Base-by-base conservation (phyloP, 2,329 filamentous ascomycete species). In the Aureobasidium sp. region DNA sequence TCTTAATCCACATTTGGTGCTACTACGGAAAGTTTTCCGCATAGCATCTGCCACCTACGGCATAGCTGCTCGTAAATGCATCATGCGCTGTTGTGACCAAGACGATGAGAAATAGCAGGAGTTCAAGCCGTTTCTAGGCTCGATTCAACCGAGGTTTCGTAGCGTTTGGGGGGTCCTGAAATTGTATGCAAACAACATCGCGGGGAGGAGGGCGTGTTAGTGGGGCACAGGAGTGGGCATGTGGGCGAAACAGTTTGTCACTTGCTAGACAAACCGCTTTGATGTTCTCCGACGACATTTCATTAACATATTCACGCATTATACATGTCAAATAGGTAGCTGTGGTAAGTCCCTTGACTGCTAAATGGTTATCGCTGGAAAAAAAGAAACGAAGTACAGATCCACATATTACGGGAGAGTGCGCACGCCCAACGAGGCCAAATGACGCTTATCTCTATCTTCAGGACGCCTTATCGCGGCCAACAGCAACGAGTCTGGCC, bases 401-500 rank as follows among this genome's bases (percentile, higher is more conserved):
- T 17, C 39, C 42, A 24, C 14, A 17, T 10, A n/a, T n/a, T n/a
- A 11, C 44, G 21, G 30, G 12, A 30, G 37, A 35, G 30, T 37
- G 44, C 11, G 44, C 30, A 25, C 44, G 44, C 35, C 25, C 37
- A 30, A 48, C 27, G n/a, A 25, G 22, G 19, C 27, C 32, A n/a
- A 24, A 48, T 48, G 44, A 48, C 44, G 44, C 44, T 48, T 48
- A 48, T 48, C 44, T 48, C 30, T 48, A 22, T 19, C 44, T 48
- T 37, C 30, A 21, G 29, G 22, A 48, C 44, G 32, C 45, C 45
- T 51, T 51, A 51, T 51, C 48, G 48, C 48, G 48, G 45, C 45
- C 6, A 50, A 39, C 34, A 50, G 45, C 45, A 39, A 25, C 34
- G 19, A 30, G 22, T 29, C 32, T 39, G 45, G 34, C 48, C 27